Percentiles rank a stretch among this genome's conserved stretches.
These are phyloP conservation scores for Pichia gijzeniarum DNA, from an alignment of 805 yeast genomes.

Conservation along the genomic window DNA sequence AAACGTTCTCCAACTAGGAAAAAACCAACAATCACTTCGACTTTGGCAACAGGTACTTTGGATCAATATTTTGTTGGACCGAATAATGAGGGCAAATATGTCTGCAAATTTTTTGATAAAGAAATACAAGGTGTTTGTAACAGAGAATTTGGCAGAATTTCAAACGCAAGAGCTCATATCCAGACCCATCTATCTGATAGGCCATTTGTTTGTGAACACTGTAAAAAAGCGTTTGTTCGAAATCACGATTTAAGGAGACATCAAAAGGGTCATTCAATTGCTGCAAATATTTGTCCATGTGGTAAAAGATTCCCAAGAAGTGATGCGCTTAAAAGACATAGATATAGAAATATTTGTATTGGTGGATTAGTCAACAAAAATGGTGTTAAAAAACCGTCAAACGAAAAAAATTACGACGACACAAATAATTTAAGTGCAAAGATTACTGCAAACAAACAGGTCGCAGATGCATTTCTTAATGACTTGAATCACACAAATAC, in stretches of 20 bases:
- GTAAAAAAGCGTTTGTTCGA: constrained; percentile 84
- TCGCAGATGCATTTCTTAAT: neutral
- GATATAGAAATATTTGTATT: constrained; percentile 70
- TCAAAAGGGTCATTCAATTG: constrained; percentile 75
- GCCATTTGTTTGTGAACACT: constrained; percentile 75
- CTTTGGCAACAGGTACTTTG: constrained; percentile 83
- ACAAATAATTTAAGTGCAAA: constrained; percentile 2
- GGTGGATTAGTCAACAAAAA: constrained; percentile 52
- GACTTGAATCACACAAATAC: neutral
- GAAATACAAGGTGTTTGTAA: constrained; percentile 54
- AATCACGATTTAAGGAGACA: constrained; percentile 94
- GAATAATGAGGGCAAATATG: constrained; percentile 59
- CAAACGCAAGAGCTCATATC: constrained; percentile 90
- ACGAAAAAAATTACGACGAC: neutral
- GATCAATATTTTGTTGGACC: constrained; percentile 83
- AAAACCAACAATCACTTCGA: constrained; percentile 49
- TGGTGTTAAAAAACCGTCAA: constrained; percentile 18
- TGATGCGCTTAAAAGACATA: constrained; percentile 82
- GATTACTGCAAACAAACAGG: neutral
- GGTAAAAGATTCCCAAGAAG: constrained; percentile 90
- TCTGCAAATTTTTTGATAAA: constrained; percentile 49
- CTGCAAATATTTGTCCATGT: constrained; percentile 73
- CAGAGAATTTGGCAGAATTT: constrained; percentile 78
- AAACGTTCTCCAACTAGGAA: constrained; percentile 41
- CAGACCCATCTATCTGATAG: constrained; percentile 95